These are phyloP conservation scores for Cyclotella kingstonii DNA, from an alignment of 108 stramenopile genomes.

Conservation along the genomic window DNA sequence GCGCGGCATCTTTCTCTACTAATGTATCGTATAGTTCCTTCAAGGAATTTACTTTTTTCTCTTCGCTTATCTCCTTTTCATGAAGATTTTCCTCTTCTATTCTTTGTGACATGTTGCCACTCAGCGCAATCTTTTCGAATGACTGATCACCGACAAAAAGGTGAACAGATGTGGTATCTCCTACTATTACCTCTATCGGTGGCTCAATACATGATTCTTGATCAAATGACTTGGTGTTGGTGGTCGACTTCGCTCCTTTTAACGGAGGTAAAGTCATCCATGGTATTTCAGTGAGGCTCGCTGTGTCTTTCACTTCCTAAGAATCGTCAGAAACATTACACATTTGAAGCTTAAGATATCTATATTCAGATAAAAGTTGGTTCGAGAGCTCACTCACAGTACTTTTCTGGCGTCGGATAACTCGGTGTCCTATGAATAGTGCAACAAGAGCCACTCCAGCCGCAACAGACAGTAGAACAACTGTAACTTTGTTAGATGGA, in stretches of 20 bases:
- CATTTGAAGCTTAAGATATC: not conserved
- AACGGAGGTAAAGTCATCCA: not conserved
- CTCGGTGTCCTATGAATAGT: not conserved
- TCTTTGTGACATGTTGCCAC: slow-evolving; percentile 1
- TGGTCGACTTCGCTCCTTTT: not conserved
- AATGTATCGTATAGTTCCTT: not conserved
- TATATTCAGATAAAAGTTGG: not conserved
- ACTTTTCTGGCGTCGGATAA: not conserved
- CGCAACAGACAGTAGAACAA: not conserved
- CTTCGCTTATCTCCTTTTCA: not conserved
- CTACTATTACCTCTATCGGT: slow-evolving; percentile 4
- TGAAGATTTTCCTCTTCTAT: not conserved
- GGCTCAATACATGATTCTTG: not conserved
- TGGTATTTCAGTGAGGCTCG: not conserved
- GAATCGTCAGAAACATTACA: not conserved
- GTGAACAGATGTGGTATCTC: slow-evolving; percentile 1
- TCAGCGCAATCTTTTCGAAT: slow-evolving; percentile 2
- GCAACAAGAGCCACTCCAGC: not conserved
- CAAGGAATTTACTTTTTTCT: not conserved
- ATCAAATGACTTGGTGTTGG: not conserved
- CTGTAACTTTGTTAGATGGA: not conserved
- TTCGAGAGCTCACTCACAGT: not conserved
- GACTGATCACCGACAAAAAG: not conserved
- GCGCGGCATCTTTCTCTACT: not conserved
- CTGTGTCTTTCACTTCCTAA: not conserved